Percentiles rank a stretch among this genome's conserved stretches.
phyloP scores from a whole-genome alignment of 2,329 filamentous ascomycete species.

The Botrytis deweyae region DNA sequence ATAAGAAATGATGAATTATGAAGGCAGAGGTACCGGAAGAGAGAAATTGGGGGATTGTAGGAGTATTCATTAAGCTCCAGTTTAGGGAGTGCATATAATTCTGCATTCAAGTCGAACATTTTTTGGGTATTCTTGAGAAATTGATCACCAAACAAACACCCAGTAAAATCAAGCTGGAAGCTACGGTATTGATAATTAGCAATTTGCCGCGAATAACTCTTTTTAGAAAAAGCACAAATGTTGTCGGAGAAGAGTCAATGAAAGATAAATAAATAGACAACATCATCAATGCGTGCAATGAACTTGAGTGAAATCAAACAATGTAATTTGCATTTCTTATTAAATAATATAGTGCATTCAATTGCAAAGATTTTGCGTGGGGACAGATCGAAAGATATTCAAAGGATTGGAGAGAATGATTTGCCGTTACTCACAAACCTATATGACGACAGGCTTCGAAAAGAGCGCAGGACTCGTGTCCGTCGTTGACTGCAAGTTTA shows the following conservation, averaged over 20 bases:
- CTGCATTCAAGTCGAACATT: constrained; percentile 4
- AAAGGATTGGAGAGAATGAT: not conserved
- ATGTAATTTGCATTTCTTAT: not conserved
- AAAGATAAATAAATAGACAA: not conserved
- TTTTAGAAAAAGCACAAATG: not conserved
- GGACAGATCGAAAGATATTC: not conserved
- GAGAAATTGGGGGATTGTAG: constrained; percentile 9
- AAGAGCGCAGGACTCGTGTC: constrained; percentile 1
- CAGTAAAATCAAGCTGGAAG: constrained; percentile 5
- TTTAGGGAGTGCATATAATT: constrained; percentile 3
- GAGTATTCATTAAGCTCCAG: not conserved
- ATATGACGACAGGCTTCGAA: constrained; percentile 6
- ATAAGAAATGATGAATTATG: not conserved
- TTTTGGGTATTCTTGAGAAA: not conserved
- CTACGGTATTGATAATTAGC: not conserved
- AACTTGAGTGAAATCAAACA: too few relatives aligned
- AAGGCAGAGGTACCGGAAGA: not conserved
- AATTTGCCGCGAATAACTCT: not conserved
- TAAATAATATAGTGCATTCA: not conserved
- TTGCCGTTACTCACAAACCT: not conserved
- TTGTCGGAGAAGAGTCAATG: too few relatives aligned
- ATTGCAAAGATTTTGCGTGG: not conserved
- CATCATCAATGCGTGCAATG: not conserved
- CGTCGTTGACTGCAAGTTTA: not conserved
- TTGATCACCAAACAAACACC: not conserved